phyloP scores from a whole-genome alignment of 192 early-diverging fungal genomes.

The Coemansia sp. region DNA sequence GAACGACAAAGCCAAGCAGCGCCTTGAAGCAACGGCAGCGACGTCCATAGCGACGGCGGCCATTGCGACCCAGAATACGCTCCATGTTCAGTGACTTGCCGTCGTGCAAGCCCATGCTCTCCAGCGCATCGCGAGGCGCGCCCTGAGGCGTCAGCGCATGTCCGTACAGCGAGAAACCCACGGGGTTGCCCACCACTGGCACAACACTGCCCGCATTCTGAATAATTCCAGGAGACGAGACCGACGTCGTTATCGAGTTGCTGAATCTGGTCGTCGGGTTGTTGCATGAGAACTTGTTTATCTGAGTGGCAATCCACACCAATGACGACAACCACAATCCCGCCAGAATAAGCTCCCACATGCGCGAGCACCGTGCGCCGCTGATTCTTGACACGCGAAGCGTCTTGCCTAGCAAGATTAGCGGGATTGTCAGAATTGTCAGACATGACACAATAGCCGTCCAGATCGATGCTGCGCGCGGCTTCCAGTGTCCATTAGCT shows the following conservation, averaged over 20 bases:
- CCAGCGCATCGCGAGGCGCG: slow-evolving; percentile 27
- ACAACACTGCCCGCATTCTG: slow-evolving; percentile 6
- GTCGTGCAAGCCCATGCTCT: slow-evolving; percentile 5
- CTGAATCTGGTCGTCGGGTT: slow-evolving; percentile 9
- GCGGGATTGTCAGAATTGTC: slow-evolving; percentile 41
- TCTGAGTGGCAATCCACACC: slow-evolving; percentile 53
- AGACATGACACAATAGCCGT: slow-evolving; percentile 44
- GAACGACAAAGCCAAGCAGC: slow-evolving; percentile 42
- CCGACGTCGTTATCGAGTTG: not conserved
- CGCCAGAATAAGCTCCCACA: slow-evolving; percentile 49
- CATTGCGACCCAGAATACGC: slow-evolving; percentile 35
- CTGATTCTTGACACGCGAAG: slow-evolving; percentile 31
- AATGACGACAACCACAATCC: slow-evolving; percentile 50
- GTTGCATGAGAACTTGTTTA: slow-evolving; percentile 52
- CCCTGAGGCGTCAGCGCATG: slow-evolving; percentile 45
- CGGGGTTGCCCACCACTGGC: slow-evolving; percentile 4
- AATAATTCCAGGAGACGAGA: not conserved
- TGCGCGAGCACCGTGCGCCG: slow-evolving; percentile 42
- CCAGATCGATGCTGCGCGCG: slow-evolving; percentile 50
- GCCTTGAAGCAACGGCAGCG: slow-evolving; percentile 54
- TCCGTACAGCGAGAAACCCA: slow-evolving; percentile 49
- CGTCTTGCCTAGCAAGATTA: slow-evolving; percentile 41
- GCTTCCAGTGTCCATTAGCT: slow-evolving; percentile 55
- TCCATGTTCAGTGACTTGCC: slow-evolving; percentile 13
- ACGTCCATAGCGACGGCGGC: slow-evolving; percentile 32